Base-by-base conservation (phyloP, 768 basidiomycete genomes). In the Psilocybe cubensis region DNA sequence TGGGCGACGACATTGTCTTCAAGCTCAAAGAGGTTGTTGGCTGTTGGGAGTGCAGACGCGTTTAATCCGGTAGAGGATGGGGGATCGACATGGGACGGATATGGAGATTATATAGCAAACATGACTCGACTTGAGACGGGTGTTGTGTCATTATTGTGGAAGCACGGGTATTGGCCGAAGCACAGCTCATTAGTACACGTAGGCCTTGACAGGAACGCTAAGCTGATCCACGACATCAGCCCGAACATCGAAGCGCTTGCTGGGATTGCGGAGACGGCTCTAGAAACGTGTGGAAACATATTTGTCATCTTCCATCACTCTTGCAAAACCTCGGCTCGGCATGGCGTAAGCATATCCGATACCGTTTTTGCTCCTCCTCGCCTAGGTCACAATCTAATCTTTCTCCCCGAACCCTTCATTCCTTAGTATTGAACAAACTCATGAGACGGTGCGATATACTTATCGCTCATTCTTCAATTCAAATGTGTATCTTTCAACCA, bases 1-100 rank as follows among this genome's bases (percentile, higher is more conserved):
- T 61, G 17, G 64, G 60, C 20, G 57, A 60, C 28, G 62, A 58
- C 60, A 66, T 65, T 42, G 27, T 35, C 29, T n/a, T n/a, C n/a
- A n/a, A n/a, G 38, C 31, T 8, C 10, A 50, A 41, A 10, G 11
- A 25, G 2, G 20, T 21, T 31, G 57, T 18, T 31, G 14, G n/a
- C 25, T 21, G 45, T n/a, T 48, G 38, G 28, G 4, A 17, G 28
- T 33, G 18, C 6, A 33, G 28, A 24, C 23, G 21, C 21, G 24
- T 46, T 18, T 48, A 48, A 48, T 48, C 44, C 29, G 52, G 52
- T 28, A 27, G 46, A 58, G 52, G 57, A 48, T 58, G 38, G 46
- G 51, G 40, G 27, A 24, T 10, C 3, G 40, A 27, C 14, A 31
- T 40, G 31, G 17, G 4, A 25, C 29, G 29, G 18, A 48, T 18